Evolutionary conservation across 1,284 basidiomycete genomes (phyloP), one percentile per base, ranked within the genome.

Genomic region (Trichosporon coremiiforme): DNA sequence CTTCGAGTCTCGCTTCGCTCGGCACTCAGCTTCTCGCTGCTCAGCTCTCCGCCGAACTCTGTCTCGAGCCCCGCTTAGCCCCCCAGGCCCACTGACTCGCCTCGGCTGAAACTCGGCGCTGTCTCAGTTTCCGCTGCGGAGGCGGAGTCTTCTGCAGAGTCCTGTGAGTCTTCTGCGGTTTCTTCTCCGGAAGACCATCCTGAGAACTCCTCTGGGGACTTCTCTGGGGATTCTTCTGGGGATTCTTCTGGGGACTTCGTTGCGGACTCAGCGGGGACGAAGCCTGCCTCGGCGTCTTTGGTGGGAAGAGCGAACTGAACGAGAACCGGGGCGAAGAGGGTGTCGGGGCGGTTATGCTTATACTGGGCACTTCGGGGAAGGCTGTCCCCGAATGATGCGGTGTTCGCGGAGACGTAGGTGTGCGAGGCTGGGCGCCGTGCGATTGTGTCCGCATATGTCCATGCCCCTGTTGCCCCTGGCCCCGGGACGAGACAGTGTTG

Each of bases 31-130:
- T 10, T 8, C 33, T 35, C 33, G 6, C 33, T 10, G 33, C 7
- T 38, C 36, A 10, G 36, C 36, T 10, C 36, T 10, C 10, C 36
- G 36, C 36, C 45, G 45, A 47, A 53, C 50, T 53, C 57, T 62
- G 57, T 31, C 13, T n/a, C 57, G 57, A 31, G 4, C 31, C 29
- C 57, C 57, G 57, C 57, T 62, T 62, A 0, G 57, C 57, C 6
- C 57, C 57, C 57, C 57, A 62, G 2, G 57, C 57, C 57, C 57
- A 62, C 57, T 62, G 57, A 13, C 57, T 62, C 29, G 57, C 57
- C 57, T 62, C 57, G 17, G 57, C 57, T 31, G 8, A 12, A 9
- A 62, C 57, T 10, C 31, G 4, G 2, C 57, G 13, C 57, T 62
- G 57, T 7, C 57, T 31, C 57, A 17, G 31, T 13, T 31, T 15